Evolutionary conservation across 2,329 filamentous ascomycete genomes (phyloP).

Genomic region (Raffaelea arxii): DNA sequence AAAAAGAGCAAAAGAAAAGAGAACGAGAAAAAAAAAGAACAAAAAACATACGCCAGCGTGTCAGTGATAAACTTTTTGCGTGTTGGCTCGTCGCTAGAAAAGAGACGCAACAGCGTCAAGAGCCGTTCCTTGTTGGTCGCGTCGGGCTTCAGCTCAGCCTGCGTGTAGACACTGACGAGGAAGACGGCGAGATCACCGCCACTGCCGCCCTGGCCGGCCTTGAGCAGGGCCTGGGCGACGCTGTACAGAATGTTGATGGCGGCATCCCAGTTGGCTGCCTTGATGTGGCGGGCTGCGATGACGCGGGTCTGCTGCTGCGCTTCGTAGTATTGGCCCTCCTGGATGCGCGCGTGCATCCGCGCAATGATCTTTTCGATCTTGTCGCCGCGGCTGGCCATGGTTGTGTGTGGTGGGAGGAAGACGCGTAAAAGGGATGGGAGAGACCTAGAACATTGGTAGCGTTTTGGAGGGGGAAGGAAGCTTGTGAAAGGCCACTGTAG

Average conservation of each 20-base stretch:
- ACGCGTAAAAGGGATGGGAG: not conserved
- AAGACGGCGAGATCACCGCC: conserved; percentile 84
- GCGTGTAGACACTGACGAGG: conserved; percentile 82
- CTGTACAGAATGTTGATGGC: conserved; percentile 80
- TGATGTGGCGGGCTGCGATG: conserved; percentile 87
- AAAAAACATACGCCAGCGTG: conserved; percentile 62
- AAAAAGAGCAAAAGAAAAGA: too few species aligned
- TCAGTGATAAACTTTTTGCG: conserved; percentile 88
- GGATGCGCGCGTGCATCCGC: conserved; percentile 50
- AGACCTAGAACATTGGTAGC: not conserved
- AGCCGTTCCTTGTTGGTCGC: conserved; percentile 64
- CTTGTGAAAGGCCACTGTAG: not conserved
- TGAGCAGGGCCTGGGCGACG: conserved; percentile 76
- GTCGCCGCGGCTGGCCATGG: conserved; percentile 26
- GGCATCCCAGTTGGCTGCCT: conserved; percentile 71
- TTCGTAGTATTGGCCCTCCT: conserved; percentile 85
- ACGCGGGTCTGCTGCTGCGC: conserved; percentile 97
- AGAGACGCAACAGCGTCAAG: conserved; percentile 69
- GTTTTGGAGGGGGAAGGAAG: not conserved
- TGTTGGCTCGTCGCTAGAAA: conserved; percentile 75
- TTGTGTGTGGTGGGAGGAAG: conserved; percentile 1
- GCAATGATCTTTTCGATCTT: conserved; percentile 49
- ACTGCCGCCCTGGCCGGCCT: conserved; percentile 86
- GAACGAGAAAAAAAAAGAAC: too few species aligned
- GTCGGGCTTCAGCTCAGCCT: conserved; percentile 72